Evolutionary conservation across 2,329 filamentous ascomycete genomes (phyloP), one percentile per base, ranked within the genome.

Genomic region (Penicillium polonicum): DNA sequence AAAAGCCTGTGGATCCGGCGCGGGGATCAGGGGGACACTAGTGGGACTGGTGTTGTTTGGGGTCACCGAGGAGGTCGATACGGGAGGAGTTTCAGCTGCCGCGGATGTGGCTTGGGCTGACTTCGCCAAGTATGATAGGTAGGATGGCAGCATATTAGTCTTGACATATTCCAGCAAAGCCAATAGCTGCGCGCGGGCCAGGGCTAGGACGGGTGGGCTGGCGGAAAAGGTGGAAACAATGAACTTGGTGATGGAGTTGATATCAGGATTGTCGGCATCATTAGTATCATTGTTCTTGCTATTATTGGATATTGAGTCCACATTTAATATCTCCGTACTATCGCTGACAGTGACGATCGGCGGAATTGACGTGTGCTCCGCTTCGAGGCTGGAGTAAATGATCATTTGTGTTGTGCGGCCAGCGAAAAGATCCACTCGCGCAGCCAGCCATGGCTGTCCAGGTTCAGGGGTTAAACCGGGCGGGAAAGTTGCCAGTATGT

Each of bases 381-480:
- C 61, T 61, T 79, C 76, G 4, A 77, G 69, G 53, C 72, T 77
- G 25, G 74, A 77, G 56, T 76, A 79, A 19, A 76, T 29, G 65
- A 72, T 68, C 21, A 76, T 66, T 57, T 79, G 76, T n/a, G 76
- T 78, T 54, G 77, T 72, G 13, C 70, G 72, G 29, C 73, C 69
- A 19, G 65, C 61, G 52, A 67, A 67, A 5, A 79, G 66, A 67
- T 79, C 76, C 48, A 78, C 72, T 49, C 73, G 68, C 8, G 74
- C 75, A 52, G 70, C 73, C 39, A 78, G 66, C 77, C 77, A 79
- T 41, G 73, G 72, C 4, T 52, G 52, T 48, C 44, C 27, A 39
- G 60, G 57, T 52, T 52, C 49, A 43, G 58, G 48, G n/a, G 58
- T 48, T 35, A 38, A 44, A 33, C 56, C 61, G 36, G 66, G 61